These are phyloP conservation scores for Eutrema salsugineum DNA, from an alignment of 441 rosid genomes.

Conservation along the genomic window DNA sequence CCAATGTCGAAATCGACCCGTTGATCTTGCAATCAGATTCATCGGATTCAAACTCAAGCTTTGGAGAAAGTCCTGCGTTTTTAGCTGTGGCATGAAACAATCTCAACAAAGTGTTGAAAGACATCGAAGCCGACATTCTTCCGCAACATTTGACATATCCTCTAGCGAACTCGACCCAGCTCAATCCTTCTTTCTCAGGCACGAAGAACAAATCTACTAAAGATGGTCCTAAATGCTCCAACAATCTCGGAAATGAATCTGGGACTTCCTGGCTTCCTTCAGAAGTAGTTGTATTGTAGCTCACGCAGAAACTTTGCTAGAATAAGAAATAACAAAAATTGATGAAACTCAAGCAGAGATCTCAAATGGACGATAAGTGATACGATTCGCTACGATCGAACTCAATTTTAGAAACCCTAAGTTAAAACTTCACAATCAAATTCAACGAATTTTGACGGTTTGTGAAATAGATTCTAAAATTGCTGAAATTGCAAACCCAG, in stretches of 20 bases:
- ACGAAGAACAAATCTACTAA: constrained; percentile 60
- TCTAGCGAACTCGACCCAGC: constrained; percentile 69
- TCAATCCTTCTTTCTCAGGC: constrained; percentile 48
- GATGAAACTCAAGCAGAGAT: not conserved
- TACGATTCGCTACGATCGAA: not conserved
- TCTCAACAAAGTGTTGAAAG: constrained; percentile 55
- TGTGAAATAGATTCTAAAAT: not conserved
- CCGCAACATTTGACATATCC: constrained; percentile 84
- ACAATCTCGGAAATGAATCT: constrained; percentile 45
- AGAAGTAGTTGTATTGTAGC: constrained; percentile 34
- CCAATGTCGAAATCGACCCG: constrained; percentile 48
- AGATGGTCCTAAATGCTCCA: constrained; percentile 58
- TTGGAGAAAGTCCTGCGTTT: constrained; percentile 46
- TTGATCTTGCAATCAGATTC: constrained; percentile 63
- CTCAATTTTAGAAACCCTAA: not conserved
- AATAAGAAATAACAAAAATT: not conserved
- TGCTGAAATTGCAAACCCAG: not conserved
- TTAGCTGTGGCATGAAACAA: constrained; percentile 34
- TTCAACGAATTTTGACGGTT: not conserved
- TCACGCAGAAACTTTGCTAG: constrained; percentile 64
- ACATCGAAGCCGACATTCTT: constrained; percentile 61
- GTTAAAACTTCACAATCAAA: not conserved
- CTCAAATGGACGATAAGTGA: no score
- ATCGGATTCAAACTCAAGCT: constrained; percentile 60
- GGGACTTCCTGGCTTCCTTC: constrained; percentile 41